These are phyloP conservation scores for Coprinopsis marcescibilis DNA, from an alignment of 768 basidiomycete genomes.

Conservation along the genomic window DNA sequence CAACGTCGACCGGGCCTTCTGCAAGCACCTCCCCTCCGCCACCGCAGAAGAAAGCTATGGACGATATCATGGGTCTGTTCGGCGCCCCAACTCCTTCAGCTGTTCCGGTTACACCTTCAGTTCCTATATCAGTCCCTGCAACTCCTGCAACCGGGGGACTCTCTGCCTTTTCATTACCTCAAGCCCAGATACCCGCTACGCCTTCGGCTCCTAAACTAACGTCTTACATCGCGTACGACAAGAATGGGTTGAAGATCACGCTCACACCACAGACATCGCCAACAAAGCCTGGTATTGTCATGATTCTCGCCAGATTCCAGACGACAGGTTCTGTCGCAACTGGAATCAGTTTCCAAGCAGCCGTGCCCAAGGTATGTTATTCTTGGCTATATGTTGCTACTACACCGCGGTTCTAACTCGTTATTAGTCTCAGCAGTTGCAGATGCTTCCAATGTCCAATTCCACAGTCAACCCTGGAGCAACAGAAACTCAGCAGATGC, in stretches of 20 bases:
- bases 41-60: constrained; percentile 51
- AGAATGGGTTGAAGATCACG: constrained; percentile 84
- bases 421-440: constrained; percentile 84
- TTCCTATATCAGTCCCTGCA: constrained; percentile 16
- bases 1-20: constrained; percentile 9
- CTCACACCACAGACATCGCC: constrained; percentile 83
- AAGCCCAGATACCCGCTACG: constrained; percentile 31
- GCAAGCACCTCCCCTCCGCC: constrained; percentile 34
- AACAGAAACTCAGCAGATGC: constrained; percentile 93
- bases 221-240: constrained; percentile 85
- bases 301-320: constrained; percentile 87
- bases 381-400: constrained; percentile 5
- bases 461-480: constrained; percentile 69
- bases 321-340: constrained; percentile 48
- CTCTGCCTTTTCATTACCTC: constrained; percentile 32
- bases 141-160: constrained; percentile 17
- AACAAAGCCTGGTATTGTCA: constrained; percentile 80
- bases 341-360: constrained; percentile 90
- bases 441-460: constrained; percentile 97
- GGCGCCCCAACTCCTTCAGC: constrained; percentile 40
- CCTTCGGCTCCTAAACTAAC: constrained; percentile 49
- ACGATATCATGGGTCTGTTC: constrained; percentile 92
- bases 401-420: constrained; percentile 2
- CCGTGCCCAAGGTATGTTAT: constrained; percentile 79
- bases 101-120: constrained; percentile 22